A percentile compares a stretch with the other conserved stretches of the same genome.
Evolutionary conservation across 2,329 filamentous ascomycete genomes (phyloP).

Genomic region (Phyllosticta citrichinensis): DNA sequence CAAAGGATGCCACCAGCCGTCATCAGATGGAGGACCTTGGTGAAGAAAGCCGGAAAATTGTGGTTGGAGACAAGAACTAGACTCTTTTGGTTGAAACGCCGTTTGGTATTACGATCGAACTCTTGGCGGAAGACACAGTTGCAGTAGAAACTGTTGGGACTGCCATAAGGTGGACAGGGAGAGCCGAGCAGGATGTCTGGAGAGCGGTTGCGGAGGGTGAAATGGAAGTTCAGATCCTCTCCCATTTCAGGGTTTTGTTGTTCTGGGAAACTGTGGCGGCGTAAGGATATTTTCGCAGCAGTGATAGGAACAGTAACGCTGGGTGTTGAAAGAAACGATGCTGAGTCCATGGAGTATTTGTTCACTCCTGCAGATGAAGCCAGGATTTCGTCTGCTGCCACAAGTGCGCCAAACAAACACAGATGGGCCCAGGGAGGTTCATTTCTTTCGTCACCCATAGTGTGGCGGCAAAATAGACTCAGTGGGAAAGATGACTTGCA

Average conservation of each 20-base stretch:
- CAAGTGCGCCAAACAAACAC: too few species aligned
- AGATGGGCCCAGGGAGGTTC: too few species aligned
- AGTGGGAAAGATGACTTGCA: neutral
- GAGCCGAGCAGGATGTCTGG: conserved; percentile 47
- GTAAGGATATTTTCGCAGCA: neutral
- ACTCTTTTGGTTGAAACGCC: conserved; percentile 33
- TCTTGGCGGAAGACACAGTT: conserved; percentile 33
- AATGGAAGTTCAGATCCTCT: conserved; percentile 31
- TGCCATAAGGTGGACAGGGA: conserved; percentile 30
- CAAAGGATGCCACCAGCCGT: conserved; percentile 27
- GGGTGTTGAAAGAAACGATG: too few species aligned
- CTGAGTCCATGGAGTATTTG: too few species aligned
- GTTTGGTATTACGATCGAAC: conserved; percentile 30
- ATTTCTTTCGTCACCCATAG: too few species aligned
- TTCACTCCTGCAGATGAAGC: too few species aligned
- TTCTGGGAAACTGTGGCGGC: conserved; percentile 28
- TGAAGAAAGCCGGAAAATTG: conserved; percentile 29
- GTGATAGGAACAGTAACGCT: neutral
- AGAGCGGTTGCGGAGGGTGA: conserved; percentile 31
- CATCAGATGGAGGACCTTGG: conserved; percentile 26
- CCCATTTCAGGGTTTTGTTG: conserved; percentile 31
- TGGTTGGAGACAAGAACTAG: conserved; percentile 32
- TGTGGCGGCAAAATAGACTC: too few species aligned
- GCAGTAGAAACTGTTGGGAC: conserved; percentile 25
- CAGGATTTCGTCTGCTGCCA: too few species aligned